A percentile compares a stretch with the other conserved stretches of the same genome.
Conservation (phyloP, 2,329 filamentous ascomycete species). For the Colletotrichum sansevieriae region DNA sequence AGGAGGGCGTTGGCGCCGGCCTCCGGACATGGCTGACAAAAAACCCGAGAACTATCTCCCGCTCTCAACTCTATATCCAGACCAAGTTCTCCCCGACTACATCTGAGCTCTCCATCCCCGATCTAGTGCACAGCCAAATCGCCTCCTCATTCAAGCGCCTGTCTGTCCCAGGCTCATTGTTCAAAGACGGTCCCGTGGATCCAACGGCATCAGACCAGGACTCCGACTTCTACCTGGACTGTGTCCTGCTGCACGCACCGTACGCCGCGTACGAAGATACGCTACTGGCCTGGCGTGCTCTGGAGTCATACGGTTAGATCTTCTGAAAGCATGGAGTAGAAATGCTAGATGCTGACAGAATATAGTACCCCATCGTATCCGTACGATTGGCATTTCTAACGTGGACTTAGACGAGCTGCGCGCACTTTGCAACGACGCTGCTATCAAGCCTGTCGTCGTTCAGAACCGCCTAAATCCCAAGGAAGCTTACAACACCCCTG, state of each 20-base stretch:
- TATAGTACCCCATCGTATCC: conserved; percentile 70
- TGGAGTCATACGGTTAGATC: conserved; percentile 66
- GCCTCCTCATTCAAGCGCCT: conserved; percentile 76
- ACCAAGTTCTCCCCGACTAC: conserved; percentile 73
- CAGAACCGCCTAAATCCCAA: conserved; percentile 80
- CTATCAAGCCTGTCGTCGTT: conserved; percentile 67
- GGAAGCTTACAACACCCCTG: conserved; percentile 69
- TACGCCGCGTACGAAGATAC: conserved; percentile 61
- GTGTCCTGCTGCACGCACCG: conserved; percentile 80
- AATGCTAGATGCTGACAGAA: too few relatives aligned
- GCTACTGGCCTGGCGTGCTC: conserved; percentile 73
- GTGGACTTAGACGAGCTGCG: conserved; percentile 69
- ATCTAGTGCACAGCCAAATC: conserved; percentile 77
- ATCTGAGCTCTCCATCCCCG: conserved; percentile 63
- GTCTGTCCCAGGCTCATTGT: conserved; percentile 47
- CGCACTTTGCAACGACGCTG: conserved; percentile 60
- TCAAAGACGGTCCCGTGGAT: conserved; percentile 3
- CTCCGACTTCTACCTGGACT: conserved; percentile 69
- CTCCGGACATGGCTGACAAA: conserved; percentile 57
- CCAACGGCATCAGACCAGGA: conserved; percentile 27
- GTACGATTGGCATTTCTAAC: conserved; percentile 82
- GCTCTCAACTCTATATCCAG: conserved; percentile 69
- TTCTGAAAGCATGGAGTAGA: too few relatives aligned
- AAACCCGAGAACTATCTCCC: conserved; percentile 21
- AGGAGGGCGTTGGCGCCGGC: conserved; percentile 77